Evolutionary conservation across 2,329 filamentous ascomycete species (phyloP), one percentile per base, ranked within the genome.

Genomic region (Claviceps purpurea): DNA sequence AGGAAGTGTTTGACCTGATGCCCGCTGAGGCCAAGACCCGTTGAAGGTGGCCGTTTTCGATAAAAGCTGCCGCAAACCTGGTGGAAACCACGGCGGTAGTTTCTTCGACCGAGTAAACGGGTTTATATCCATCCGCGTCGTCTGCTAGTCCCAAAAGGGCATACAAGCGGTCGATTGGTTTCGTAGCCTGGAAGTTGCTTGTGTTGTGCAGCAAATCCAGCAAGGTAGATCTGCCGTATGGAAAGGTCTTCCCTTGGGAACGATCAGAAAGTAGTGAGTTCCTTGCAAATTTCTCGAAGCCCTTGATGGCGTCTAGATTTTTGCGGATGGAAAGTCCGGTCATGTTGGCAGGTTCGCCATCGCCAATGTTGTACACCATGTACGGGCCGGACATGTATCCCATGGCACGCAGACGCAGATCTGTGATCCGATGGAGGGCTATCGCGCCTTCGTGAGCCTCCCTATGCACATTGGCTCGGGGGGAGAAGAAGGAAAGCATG

Each of bases 301-400:
- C 37, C 47, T 52, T 54, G 38, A 54, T 49, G 47, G 52, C 45
- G 34, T 26, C 26, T 22, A 52, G 6, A 14, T 54, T 40, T 43
- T 49, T 54, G 11, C 52, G 45, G n/a, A 54, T 47, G 34, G 52
- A 49, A n/a, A 54, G 40, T 8, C 24, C 50, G 5, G 41, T 41
- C n/a, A 47, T 20, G 10, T 52, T 49, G 5, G 41, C 47, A 18
- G 46, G 50, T 26, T 49, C 50, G 41, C 41, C 46, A 4, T 37
- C 5, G 24, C 40, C 46, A 5, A 54, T 26, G 20, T 47, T 54
- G 50, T 49, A 50, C 18, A 52, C 50, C 50, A 54, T 52, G 41
- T 54, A 54, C 7, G 49, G 40, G 6, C 38, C 34, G n/a, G 52
- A 49, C 52, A 54, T 54, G 46, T 54, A 54, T 11, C 52, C 52